phyloP scores from a whole-genome alignment of 805 yeast genomes.

The Sporopachydermia quercuum region DNA sequence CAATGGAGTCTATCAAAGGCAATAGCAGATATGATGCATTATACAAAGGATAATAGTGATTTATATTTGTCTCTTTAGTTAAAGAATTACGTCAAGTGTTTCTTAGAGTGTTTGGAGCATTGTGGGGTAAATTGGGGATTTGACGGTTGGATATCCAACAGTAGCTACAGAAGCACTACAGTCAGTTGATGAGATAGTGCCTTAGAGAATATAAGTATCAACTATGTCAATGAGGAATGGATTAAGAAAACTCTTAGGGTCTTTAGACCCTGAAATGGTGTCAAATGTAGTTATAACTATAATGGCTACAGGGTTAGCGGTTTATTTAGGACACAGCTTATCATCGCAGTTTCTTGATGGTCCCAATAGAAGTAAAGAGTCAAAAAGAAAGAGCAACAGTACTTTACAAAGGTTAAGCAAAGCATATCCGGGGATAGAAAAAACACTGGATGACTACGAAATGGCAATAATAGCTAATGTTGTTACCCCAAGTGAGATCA shows the following conservation, averaged over 20 bases:
- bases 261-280: not conserved
- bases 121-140: no score
- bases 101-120: no score
- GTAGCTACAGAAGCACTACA: no score
- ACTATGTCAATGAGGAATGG: not conserved
- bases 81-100: no score
- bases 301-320: slow-evolving; percentile 1
- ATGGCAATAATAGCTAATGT: slow-evolving; percentile 61
- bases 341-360: slow-evolving; percentile 25
- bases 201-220: no score
- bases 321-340: not conserved
- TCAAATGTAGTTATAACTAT: not conserved
- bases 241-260: not conserved
- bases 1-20: no score
- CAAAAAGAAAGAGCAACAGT: slow-evolving; percentile 43
- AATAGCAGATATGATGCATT: no score
- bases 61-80: no score
- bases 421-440: slow-evolving; percentile 40
- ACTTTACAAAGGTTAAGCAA: slow-evolving; percentile 42
- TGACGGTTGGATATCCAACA: no score
- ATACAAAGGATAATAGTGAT: no score
- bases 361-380: slow-evolving; percentile 35
- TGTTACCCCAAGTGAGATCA: slow-evolving; percentile 72
- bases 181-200: no score
- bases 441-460: slow-evolving; percentile 60